phyloP scores from a whole-genome alignment of 768 basidiomycete species.

The Hericium alpestre region DNA sequence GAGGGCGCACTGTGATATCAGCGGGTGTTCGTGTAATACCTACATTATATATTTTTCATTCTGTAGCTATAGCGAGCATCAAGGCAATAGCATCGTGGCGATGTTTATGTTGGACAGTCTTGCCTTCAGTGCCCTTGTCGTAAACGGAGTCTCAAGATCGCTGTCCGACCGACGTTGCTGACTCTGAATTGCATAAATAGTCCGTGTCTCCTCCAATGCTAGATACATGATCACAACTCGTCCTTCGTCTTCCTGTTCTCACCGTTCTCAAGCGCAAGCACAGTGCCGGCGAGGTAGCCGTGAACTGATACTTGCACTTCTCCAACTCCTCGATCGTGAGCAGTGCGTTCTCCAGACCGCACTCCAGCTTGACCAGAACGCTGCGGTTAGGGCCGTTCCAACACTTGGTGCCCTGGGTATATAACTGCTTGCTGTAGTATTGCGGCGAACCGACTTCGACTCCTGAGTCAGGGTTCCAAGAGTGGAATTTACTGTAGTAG shows the following conservation, averaged over 20 bases:
- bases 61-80: neutral
- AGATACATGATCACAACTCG: slow-evolving; percentile 18
- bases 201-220: neutral
- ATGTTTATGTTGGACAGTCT: too few species aligned
- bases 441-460: slow-evolving; percentile 50
- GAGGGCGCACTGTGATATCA: slow-evolving; percentile 25
- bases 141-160: too few species aligned
- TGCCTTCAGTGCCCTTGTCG: too few species aligned
- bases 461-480: slow-evolving; percentile 64
- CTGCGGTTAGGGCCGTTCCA: slow-evolving; percentile 95
- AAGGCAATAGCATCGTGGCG: too few species aligned
- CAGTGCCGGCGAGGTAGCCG: slow-evolving; percentile 75
- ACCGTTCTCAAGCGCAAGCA: slow-evolving; percentile 44
- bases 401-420: slow-evolving; percentile 78
- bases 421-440: slow-evolving; percentile 76
- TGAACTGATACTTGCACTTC: slow-evolving; percentile 92
- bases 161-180: too few species aligned
- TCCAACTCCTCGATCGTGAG: slow-evolving; percentile 78
- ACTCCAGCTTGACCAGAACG: slow-evolving; percentile 71
- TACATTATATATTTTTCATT: neutral
- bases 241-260: slow-evolving; percentile 22
- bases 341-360: slow-evolving; percentile 78
- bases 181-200: neutral
- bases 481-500: slow-evolving; percentile 50
- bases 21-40: neutral